Evolutionary conservation across 2,329 filamentous ascomycete genomes (phyloP).

Genomic region (Chrysosporium keratinophilum): DNA sequence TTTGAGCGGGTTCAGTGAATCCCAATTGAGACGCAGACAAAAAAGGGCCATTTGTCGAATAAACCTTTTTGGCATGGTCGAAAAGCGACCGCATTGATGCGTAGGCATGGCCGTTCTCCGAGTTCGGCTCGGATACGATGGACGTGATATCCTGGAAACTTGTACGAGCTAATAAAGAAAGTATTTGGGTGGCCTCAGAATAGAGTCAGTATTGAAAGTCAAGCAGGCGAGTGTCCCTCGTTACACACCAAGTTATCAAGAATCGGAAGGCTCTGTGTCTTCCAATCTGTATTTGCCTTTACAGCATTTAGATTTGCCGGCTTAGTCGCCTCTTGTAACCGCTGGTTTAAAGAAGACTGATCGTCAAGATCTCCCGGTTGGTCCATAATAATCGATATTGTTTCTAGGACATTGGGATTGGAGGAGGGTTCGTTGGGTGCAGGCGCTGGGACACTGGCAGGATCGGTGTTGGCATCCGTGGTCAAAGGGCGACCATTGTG

Average conservation of each 20-base stretch:
- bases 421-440: not conserved
- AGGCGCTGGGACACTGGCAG: not conserved
- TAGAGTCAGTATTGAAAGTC: not conserved
- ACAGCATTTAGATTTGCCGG: conserved; percentile 31
- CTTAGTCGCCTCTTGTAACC: conserved; percentile 24
- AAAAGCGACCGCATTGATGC: conserved; percentile 52
- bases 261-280: conserved; percentile 51
- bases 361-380: conserved; percentile 35
- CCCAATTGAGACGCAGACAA: conserved; percentile 45
- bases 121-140: conserved; percentile 47
- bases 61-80: conserved; percentile 53
- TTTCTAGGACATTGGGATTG: conserved; percentile 27
- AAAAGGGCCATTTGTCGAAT: conserved; percentile 47
- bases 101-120: conserved; percentile 52
- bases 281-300: conserved; percentile 39
- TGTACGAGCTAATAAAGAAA: conserved; percentile 48
- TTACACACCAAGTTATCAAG: conserved; percentile 49
- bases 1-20: conserved; percentile 42
- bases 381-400: conserved; percentile 37
- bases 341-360: conserved; percentile 29
- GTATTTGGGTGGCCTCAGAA: conserved; percentile 47
- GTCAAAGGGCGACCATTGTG: not conserved
- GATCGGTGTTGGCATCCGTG: not conserved
- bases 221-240: not conserved
- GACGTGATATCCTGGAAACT: conserved; percentile 47